Base-by-base conservation (phyloP, 495 filamentous ascomycete species). In the Astrocystis sublimbata region DNA sequence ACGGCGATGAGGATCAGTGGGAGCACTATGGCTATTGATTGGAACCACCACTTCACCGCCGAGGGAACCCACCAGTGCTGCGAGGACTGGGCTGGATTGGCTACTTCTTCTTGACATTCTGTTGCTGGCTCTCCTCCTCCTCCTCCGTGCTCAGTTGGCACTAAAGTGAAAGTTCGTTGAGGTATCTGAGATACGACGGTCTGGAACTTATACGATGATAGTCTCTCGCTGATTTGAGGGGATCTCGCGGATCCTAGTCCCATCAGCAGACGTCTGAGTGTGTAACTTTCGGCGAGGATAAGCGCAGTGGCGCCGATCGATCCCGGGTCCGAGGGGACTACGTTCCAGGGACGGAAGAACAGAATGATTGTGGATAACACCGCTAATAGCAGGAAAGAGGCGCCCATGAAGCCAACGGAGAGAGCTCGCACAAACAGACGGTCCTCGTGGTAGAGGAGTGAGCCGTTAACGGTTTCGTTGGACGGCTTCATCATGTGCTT, bases 391-490 rank as follows among this genome's bases (percentile, higher is more conserved):
- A 49, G 31, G 17, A 64, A 53, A 19, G 51, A 41, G 40, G 55
- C 45, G 15, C 42, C 42, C 62, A 64, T 60, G 56, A 64, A 57
- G 5, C 62, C 56, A 15, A 58, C 58, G 8, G 62, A 64, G 2
- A 64, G 46, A 33, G 42, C 23, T 15, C 58, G 52, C 10, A 60
- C 62, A n/a, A 19, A 56, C 21, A 64, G 23, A 6, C 62, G 36
- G 43, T 64, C 15, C 30, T 60, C 47, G n/a, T 33, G 19, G 17
- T 64, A 64, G 2, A 58, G 51, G 41, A 60, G 33, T 23, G 46
- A 36, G 13, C 51, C 62, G n/a, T 23, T 24, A n/a, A 36, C 26
- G 36, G 47, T 64, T 12, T 45, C 30, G 9, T 64, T 58, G 21
- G 41, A 49, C 10, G 62, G 56, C 47, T 60, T 47, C 28, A 64